phyloP scores from a whole-genome alignment of 163 green algal genomes.

The Scenedesmus sp. region DNA sequence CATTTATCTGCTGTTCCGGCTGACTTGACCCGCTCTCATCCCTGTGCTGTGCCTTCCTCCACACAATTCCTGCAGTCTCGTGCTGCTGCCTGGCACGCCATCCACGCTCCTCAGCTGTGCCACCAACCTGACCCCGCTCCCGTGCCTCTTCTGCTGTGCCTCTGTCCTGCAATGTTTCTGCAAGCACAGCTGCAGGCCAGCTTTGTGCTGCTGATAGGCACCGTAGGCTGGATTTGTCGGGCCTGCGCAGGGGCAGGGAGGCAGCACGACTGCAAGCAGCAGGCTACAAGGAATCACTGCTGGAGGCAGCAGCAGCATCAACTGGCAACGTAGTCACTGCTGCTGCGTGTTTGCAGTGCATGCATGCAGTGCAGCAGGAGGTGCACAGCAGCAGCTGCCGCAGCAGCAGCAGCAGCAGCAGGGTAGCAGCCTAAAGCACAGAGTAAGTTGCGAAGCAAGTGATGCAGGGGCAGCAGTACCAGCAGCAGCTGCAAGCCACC shows the following conservation, averaged over 20 bases:
- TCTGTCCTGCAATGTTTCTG: neutral
- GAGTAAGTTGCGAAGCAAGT: neutral
- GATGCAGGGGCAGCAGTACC: neutral
- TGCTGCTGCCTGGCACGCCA: neutral
- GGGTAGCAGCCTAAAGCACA: neutral
- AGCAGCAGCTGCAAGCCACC: neutral
- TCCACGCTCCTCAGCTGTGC: neutral
- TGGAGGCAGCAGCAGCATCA: neutral
- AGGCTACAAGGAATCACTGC: constrained; percentile 17
- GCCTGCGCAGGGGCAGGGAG: constrained; percentile 4
- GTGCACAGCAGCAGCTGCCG: neutral
- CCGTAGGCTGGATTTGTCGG: neutral
- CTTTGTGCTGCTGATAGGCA: constrained; percentile 25
- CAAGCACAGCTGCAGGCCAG: constrained; percentile 18
- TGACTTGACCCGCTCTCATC: neutral
- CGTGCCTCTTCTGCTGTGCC: neutral
- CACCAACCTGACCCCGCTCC: neutral
- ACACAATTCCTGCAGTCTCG: neutral
- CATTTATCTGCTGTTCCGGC: too few relatives aligned
- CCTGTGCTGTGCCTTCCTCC: too few relatives aligned
- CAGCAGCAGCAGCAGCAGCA: neutral
- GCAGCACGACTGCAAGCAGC: constrained; percentile 13
- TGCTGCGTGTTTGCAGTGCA: neutral
- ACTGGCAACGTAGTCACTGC: neutral
- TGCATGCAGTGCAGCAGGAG: neutral